Conservation (phyloP, 352 stramenopile species). For the Halophytophthora polymorphica region DNA sequence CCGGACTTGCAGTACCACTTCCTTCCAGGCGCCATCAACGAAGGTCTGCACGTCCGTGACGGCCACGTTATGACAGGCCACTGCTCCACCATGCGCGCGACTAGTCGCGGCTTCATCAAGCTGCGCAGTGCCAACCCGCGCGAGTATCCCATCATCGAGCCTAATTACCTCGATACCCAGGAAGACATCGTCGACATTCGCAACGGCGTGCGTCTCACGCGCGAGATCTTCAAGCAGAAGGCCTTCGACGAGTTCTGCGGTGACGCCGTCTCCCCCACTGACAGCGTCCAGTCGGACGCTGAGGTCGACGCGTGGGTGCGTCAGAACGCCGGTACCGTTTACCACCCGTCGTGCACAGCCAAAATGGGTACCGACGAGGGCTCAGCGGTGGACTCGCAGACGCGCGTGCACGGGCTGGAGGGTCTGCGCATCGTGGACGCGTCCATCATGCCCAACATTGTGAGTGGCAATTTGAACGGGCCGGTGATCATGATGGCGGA, state of each 20-base stretch:
- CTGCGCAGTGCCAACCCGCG: conserved; percentile 73
- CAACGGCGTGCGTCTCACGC: conserved; percentile 68
- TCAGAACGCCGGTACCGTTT: conserved; percentile 81
- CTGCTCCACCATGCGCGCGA: conserved; percentile 87
- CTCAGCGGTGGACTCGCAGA: conserved; percentile 88
- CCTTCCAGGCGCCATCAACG: conserved; percentile 71
- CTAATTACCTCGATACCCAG: conserved; percentile 85
- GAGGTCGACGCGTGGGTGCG: conserved; percentile 87
- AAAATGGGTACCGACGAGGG: conserved; percentile 79
- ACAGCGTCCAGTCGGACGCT: conserved; percentile 55
- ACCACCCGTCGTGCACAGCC: conserved; percentile 90
- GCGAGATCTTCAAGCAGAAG: conserved; percentile 87
- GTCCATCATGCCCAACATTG: conserved; percentile 93
- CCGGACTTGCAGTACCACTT: conserved; percentile 90
- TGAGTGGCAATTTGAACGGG: conserved; percentile 93
- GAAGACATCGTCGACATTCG: conserved; percentile 82
- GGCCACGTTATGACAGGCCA: conserved; percentile 86
- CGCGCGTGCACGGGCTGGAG: conserved; percentile 84
- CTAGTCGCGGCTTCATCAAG: conserved; percentile 79
- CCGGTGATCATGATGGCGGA: conserved; percentile 94
- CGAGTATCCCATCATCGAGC: conserved; percentile 80
- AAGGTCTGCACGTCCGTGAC: conserved; percentile 26
- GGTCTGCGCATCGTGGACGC: conserved; percentile 90
- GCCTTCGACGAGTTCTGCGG: conserved; percentile 82
- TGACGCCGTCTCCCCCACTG: conserved; percentile 70